Percentiles rank a stretch among this genome's conserved stretches.
These are phyloP conservation scores for Lipomyces orientalis DNA, from an alignment of 805 yeast genomes.

Conservation along the genomic window DNA sequence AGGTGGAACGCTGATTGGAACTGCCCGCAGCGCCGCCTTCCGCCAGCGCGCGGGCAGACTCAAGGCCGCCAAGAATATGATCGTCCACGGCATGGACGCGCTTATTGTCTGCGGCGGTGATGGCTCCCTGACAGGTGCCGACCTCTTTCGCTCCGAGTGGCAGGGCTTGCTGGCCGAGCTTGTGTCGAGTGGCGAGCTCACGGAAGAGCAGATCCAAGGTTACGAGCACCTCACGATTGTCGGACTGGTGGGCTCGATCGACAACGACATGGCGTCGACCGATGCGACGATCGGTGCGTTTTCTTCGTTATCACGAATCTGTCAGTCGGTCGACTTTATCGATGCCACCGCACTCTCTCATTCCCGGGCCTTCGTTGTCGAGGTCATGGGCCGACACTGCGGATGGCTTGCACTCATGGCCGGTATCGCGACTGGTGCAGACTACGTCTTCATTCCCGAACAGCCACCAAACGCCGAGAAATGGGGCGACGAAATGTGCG, in stretches of 20 bases:
- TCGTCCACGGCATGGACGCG: slow-evolving; percentile 89
- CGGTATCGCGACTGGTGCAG: slow-evolving; percentile 96
- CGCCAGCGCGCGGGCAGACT: slow-evolving; percentile 85
- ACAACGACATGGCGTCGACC: slow-evolving; percentile 96
- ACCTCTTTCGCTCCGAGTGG: slow-evolving; percentile 92
- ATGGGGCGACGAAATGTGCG: slow-evolving; percentile 83
- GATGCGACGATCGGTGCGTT: slow-evolving; percentile 97
- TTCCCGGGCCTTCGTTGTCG: slow-evolving; percentile 95
- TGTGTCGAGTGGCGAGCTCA: slow-evolving; percentile 58
- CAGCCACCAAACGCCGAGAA: slow-evolving; percentile 74
- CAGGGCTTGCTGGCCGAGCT: slow-evolving; percentile 82
- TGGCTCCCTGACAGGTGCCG: slow-evolving; percentile 98
- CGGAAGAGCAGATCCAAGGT: slow-evolving; percentile 62
- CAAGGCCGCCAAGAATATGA: slow-evolving; percentile 81
- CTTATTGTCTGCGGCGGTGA: slow-evolving; percentile 98
- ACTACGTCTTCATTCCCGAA: slow-evolving; percentile 92
- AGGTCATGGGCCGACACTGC: slow-evolving; percentile 99
- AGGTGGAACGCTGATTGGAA: slow-evolving; percentile 96
- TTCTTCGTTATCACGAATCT: slow-evolving; percentile 89
- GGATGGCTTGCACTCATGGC: slow-evolving; percentile 99
- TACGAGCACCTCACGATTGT: slow-evolving; percentile 81
- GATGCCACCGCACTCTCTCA: slow-evolving; percentile 98
- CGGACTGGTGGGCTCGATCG: slow-evolving; percentile 96
- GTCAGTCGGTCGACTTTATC: slow-evolving; percentile 93
- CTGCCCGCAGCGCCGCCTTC: slow-evolving; percentile 90